Base-by-base conservation (phyloP, 2,329 filamentous ascomycete species). In the Golovinomyces cichoracearum region DNA sequence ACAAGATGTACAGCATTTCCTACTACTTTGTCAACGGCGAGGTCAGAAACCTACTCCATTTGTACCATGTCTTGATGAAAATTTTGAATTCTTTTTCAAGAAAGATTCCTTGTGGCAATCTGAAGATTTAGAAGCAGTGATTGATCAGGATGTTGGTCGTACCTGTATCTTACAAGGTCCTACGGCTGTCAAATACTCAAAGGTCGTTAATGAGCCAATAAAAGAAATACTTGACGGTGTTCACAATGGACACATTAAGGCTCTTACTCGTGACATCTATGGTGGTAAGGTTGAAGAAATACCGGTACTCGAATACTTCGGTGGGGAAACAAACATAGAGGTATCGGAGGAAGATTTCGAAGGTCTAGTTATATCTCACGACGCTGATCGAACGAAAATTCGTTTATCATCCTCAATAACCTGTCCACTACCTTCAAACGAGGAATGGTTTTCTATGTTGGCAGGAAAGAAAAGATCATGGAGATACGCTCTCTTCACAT, bases 71-170 rank as follows among this genome's bases (percentile, higher is more conserved):
- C 72, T 98, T 21, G 90, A 98, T 58, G 85, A 93, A 53, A 93
- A 88, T 62, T 98, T 98, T 56, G 90, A 98, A 62, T 93, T 92
- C 67, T 98, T 84, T 70, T 98, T 98, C 79, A 98, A 98, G 77
- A 98, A 98, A 70, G 90, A 98, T 64, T 98, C 90, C 1, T 73
- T 98, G 6, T 98, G 90, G 90, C 90, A 98, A 66, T 95, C 90
- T 0, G 90, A 98, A 65, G 90, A 98, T 60, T 71, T 98, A 10
- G 88, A 92, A 59, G 90, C 90, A 48, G 86, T 98, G 50, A 86
- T 94, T 52, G 88, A 73, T 56, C 90, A 95, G 65, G 92, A 98
- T 61, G 90, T 98, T 51, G 86, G 84, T 54, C 77, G 92, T 61
- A 93, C 86, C 41, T 94, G 86, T 68, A 94, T 98, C 61, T 70